A percentile compares a stretch with the other conserved stretches of the same genome.
Conservation (phyloP, 2,329 filamentous ascomycete genomes). For the Fusarium papillatum region DNA sequence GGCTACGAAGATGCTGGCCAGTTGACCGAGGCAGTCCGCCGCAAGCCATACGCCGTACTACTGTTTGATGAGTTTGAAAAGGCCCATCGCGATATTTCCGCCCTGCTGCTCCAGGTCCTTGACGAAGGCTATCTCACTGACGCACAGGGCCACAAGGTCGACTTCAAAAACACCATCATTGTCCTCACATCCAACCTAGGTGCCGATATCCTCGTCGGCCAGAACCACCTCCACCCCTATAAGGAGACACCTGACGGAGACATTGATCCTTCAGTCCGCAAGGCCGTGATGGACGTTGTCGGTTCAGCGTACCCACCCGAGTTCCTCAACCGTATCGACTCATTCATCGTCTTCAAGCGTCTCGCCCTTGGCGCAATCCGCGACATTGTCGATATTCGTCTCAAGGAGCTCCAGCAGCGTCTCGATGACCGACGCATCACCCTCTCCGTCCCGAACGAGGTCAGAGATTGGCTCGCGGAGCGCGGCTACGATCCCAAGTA, state of each 20-base stretch:
- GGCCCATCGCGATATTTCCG: conserved; percentile 94
- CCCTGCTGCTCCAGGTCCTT: conserved; percentile 91
- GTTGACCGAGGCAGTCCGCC: conserved; percentile 92
- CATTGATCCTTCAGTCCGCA: conserved; percentile 80
- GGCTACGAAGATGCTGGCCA: conserved; percentile 98
- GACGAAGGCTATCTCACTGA: conserved; percentile 98
- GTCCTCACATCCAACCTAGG: conserved; percentile 97
- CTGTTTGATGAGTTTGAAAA: conserved; percentile 99
- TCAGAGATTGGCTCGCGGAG: conserved; percentile 89
- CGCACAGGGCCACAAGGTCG: conserved; percentile 94
- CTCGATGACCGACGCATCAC: conserved; percentile 89
- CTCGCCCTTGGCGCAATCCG: conserved; percentile 83
- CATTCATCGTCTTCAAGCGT: conserved; percentile 96
- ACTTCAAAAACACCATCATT: conserved; percentile 97
- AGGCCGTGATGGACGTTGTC: conserved; percentile 91
- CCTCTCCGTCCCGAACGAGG: conserved; percentile 77
- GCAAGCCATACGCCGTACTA: conserved; percentile 95
- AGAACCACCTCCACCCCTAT: conserved; percentile 74
- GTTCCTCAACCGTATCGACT: conserved; percentile 96
- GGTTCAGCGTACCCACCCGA: conserved; percentile 84
- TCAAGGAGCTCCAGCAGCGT: conserved; percentile 85
- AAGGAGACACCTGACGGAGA: conserved; percentile 74
- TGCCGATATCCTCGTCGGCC: conserved; percentile 88
- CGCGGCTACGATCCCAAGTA: conserved; percentile 93
- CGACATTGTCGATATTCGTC: conserved; percentile 94